These are phyloP conservation scores for Fusarium pseudocircinatum DNA, from an alignment of 2,329 filamentous ascomycete species.

Conservation along the genomic window DNA sequence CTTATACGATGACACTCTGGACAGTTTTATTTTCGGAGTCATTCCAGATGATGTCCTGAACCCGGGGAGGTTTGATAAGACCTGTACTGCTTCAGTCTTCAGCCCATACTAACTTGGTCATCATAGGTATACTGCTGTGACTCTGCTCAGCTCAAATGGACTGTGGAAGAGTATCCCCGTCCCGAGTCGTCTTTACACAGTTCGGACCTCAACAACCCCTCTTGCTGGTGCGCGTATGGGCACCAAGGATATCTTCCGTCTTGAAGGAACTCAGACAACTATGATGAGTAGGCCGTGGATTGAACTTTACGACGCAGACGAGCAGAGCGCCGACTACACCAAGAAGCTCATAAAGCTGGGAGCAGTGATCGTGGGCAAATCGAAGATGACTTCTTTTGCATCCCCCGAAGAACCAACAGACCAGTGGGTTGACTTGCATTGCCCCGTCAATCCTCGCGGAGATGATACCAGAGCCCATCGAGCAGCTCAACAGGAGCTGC, in stretches of 20 bases:
- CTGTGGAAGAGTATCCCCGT: fast-evolving
- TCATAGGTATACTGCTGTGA: neutral
- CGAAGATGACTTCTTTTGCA: fast-evolving
- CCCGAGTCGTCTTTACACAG: fast-evolving
- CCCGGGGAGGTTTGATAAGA: fast-evolving
- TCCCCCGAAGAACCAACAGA: neutral
- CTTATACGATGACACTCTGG: neutral
- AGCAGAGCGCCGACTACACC: neutral
- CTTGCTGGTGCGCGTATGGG: neutral
- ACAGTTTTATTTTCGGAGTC: neutral
- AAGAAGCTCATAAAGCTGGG: fast-evolving
- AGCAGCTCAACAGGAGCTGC: neutral
- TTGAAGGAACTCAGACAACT: neutral
- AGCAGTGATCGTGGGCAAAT: neutral
- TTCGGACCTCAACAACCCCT: fast-evolving
- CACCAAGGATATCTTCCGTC: neutral
- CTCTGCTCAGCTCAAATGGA: neutral
- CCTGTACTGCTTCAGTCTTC: too few species aligned
- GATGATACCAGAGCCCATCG: neutral
- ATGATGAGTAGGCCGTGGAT: neutral
- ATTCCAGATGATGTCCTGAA: neutral
- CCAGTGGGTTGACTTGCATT: neutral
- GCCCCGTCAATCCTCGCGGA: neutral
- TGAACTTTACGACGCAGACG: neutral
- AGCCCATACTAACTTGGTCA: fast-evolving